phyloP scores from a whole-genome alignment of 2,329 filamentous ascomycete genomes.

The Stachybotrys echinatus region DNA sequence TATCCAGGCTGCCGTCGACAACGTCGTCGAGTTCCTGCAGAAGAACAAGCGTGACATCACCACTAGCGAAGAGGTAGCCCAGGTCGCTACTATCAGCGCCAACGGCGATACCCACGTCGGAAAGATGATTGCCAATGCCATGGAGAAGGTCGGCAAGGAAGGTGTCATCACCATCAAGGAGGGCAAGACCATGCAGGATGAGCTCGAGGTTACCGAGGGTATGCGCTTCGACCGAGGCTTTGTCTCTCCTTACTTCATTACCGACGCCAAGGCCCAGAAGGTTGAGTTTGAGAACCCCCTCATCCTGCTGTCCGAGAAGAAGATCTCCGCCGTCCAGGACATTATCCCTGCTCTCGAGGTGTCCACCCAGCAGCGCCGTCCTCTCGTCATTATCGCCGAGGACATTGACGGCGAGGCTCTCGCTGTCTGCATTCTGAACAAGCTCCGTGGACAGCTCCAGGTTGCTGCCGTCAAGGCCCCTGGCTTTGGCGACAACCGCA shows the following conservation, averaged over 20 bases:
- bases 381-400: slow-evolving; percentile 97
- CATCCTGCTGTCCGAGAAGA: slow-evolving; percentile 98
- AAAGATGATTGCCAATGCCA: slow-evolving; percentile 91
- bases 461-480: slow-evolving; percentile 98
- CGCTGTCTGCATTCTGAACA: slow-evolving; percentile 99
- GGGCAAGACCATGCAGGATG: slow-evolving; percentile 96
- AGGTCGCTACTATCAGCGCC: slow-evolving; percentile 96
- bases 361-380: slow-evolving; percentile 90
- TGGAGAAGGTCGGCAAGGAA: slow-evolving; percentile 99
- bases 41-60: slow-evolving; percentile 98
- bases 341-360: slow-evolving; percentile 97
- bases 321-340: slow-evolving; percentile 98
- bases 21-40: slow-evolving; percentile 90
- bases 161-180: slow-evolving; percentile 99
- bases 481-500: slow-evolving; percentile 99
- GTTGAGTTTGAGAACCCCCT: slow-evolving; percentile 99
- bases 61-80: slow-evolving; percentile 92
- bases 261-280: slow-evolving; percentile 97
- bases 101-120: slow-evolving; percentile 96
- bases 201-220: slow-evolving; percentile 98
- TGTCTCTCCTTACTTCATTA: slow-evolving; percentile 99
- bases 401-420: slow-evolving; percentile 98
- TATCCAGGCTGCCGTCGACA: slow-evolving; percentile 93
- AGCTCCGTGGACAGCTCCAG: slow-evolving; percentile 98
- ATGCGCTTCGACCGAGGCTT: slow-evolving; percentile 99